phyloP scores from a whole-genome alignment of 83 land plant species.

The Isoetes engelmannii region DNA sequence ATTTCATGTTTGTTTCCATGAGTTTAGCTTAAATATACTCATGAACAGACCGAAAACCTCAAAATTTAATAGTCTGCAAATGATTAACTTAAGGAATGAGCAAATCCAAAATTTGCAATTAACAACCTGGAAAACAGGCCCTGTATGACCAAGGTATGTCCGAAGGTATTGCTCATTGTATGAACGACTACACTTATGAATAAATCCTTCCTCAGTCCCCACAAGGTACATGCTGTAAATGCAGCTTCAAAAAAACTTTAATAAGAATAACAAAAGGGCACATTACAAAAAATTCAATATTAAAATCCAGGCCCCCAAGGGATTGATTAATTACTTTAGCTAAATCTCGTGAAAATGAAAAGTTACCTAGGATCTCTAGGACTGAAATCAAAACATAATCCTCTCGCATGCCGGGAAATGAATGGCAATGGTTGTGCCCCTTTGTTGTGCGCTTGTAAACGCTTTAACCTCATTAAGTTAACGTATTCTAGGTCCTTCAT shows the following conservation, averaged over 20 bases:
- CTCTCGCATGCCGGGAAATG: constrained; percentile 38
- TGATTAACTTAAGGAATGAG: too few species aligned
- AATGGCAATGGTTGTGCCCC: constrained; percentile 43
- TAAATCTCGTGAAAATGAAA: not conserved
- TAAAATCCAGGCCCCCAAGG: too few species aligned
- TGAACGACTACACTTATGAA: constrained; percentile 43
- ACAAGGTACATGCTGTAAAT: constrained; percentile 32
- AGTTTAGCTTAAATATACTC: too few species aligned
- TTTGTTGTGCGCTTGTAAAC: constrained; percentile 25
- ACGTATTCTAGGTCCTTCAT: constrained; percentile 34
- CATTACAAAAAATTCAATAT: not conserved
- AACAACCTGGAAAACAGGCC: constrained; percentile 42
- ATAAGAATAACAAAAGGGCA: not conserved
- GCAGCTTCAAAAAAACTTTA: constrained; percentile 4
- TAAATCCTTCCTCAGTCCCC: constrained; percentile 40
- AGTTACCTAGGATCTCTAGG: constrained; percentile 32
- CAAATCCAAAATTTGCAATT: too few species aligned
- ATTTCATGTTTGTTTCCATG: too few species aligned
- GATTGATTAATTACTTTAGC: too few species aligned
- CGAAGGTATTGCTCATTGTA: constrained; percentile 36
- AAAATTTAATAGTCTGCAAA: too few species aligned
- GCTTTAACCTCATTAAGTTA: constrained; percentile 33
- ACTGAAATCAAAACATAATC: constrained; percentile 39
- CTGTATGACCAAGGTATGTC: constrained; percentile 37
- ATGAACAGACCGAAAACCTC: too few species aligned